Base-by-base conservation (phyloP, 1,284 basidiomycete genomes). In the Ustilago trichophora region DNA sequence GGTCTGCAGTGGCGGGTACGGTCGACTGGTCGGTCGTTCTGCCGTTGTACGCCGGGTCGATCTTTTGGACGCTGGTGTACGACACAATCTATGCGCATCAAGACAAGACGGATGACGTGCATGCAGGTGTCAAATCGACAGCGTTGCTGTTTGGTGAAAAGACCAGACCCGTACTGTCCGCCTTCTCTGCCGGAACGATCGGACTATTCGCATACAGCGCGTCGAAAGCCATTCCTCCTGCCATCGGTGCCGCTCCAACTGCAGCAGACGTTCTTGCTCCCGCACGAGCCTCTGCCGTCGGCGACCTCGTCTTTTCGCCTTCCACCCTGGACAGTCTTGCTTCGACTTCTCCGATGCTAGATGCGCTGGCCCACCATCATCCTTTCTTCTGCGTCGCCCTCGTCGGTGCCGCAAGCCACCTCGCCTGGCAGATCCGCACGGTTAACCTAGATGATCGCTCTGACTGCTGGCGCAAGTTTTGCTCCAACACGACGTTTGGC, bases 61-160 rank as follows among this genome's bases (percentile, higher is more conserved):
- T 93, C 27, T 88, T 88, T 72, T 98, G 94, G 93, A 96, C 94
- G 44, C 86, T 99, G 49, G 91, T 94, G 1, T 99, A 98, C 78
- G 96, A 99, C 77, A 96, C 90, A 43, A 95, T 98, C 72, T 99
- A 99, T 77, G 96, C 96, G 3, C 96, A 98, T 82, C 95, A 96
- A 90, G 96, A 99, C 83, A 98, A 98, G 84, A 82, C 76, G 7
- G 96, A 98, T 84, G 96, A 99, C 78, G 85, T 92, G 33, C 84
- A 86, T 44, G 92, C 88, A 16, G 93, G 92, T 19, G 95, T 99
- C 79, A 91, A 90, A 68, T 95, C 92, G 9, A 98, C 94, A 2
- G 96, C 96, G 0, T 85, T 98, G 41, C 86, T 96, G 35, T 98
- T 98, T 81, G 76, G 67, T 3, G 64, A 88, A 27, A 84, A 87